Evolutionary conservation across 2,329 filamentous ascomycete genomes (phyloP).

Genomic region (Neopestalotiopsis sp.): DNA sequence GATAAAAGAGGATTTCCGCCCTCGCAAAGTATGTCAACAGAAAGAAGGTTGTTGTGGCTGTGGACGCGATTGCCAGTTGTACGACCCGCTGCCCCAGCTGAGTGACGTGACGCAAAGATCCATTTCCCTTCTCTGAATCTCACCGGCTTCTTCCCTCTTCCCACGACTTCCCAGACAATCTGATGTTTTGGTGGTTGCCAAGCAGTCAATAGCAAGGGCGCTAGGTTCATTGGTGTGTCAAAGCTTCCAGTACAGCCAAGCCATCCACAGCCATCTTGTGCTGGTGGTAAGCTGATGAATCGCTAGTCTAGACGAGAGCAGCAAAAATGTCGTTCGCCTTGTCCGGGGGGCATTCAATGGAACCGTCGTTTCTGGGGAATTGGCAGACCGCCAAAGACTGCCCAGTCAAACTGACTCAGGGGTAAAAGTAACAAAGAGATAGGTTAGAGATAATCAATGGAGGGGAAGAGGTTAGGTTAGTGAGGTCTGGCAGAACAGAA

Average conservation of each 20-base stretch:
- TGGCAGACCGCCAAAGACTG: not conserved
- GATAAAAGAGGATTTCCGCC: not conserved
- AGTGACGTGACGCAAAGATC: slow-evolving; percentile 1
- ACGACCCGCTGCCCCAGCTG: not conserved
- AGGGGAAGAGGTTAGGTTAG: too few relatives aligned
- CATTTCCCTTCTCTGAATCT: not conserved
- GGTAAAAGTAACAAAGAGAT: not conserved
- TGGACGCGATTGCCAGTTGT: not conserved
- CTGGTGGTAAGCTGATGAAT: not conserved
- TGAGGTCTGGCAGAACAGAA: not conserved
- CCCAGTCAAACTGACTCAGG: not conserved
- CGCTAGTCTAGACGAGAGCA: not conserved
- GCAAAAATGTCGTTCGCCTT: not conserved
- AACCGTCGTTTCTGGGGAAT: not conserved
- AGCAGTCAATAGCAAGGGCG: not conserved
- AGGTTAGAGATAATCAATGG: too few relatives aligned
- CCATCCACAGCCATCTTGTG: too few relatives aligned
- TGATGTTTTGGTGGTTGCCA: not conserved
- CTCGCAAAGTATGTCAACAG: not conserved
- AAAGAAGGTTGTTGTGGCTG: not conserved
- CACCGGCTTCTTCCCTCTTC: not conserved
- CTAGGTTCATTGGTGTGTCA: not conserved
- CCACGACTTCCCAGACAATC: not conserved
- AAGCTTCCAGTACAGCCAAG: not conserved
- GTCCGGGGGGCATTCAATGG: not conserved